Base-by-base conservation (phyloP, 352 stramenopile genomes). In the Poterioochromonas sp. region DNA sequence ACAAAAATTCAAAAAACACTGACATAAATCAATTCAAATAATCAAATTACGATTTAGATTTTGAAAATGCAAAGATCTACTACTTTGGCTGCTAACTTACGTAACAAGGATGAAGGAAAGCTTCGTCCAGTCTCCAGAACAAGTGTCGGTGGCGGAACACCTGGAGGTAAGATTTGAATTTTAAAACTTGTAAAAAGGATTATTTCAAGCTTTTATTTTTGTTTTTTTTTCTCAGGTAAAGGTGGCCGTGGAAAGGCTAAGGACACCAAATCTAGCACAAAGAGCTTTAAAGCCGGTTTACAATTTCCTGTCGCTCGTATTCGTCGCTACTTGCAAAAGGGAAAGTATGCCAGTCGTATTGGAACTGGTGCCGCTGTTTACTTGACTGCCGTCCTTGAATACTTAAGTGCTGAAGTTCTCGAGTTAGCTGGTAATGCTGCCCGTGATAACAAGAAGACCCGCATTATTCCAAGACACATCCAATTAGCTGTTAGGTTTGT, bases 281-380 rank as follows among this genome's bases (percentile, higher is more conserved):
- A 80, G 71, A 70, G 94, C 88, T 76, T 90, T 35, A 96, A 96
- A 86, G 92, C 92, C 32, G 93, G 93, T 22, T 87, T 97, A 71
- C 91, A 97, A 84, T 97, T 97, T 85, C 92, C 92, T 49, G 92
- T 97, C 0, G 92, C 90, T 77, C 90, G 92, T 93, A 91, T 97
- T 69, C 90, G 90, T 60, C 90, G 92, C 12, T 68, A 68, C 58
- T 35, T 68, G 12, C 5, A 68, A 26, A 8, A 68, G 34, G 58
- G 58, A 12, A 91, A 92, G 70, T 96, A 94, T 82, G 89, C 92
- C 39, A 87, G 88, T 76, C 90, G 93, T 77, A 91, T 96, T 80
- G 92, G 92, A 84, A 88, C 87, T 62, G 92, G 92, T 77, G 93
- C 93, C 35, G 90, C 91, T 11, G 92, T 97, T 44, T 97, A 97